Evolutionary conservation across 2,329 filamentous ascomycete species (phyloP), one percentile per base, ranked within the genome.

Genomic region (Thielaviopsis cerberus): DNA sequence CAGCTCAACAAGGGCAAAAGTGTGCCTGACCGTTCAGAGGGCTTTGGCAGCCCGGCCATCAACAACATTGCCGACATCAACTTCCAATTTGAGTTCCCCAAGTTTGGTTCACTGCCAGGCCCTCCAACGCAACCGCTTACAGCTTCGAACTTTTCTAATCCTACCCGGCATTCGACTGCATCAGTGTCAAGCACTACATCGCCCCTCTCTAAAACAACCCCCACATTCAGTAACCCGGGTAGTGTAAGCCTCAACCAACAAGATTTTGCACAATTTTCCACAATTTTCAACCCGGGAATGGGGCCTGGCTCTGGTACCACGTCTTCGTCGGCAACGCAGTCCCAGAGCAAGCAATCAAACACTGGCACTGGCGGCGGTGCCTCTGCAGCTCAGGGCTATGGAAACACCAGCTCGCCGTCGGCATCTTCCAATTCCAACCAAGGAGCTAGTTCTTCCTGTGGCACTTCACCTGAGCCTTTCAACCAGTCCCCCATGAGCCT

Each of bases 71-170:
- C 76, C 65, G 85, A 86, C 62, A 84, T 86, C 68, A 89, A 85
- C 67, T 97, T 97, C 67, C 84, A 91, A 64, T 97, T 98, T 64
- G 91, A 97, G 64, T 97, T 97, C 63, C 91, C 92, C 63, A 90
- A 86, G 67, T 97, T 98, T 66, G 92, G 92, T 53, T 78, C 82
- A 60, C 77, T 94, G 25, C 77, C 79, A 0, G 75, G 77, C 4
- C 72, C 75, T 7, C 64, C 68, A 1, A 41, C 34, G 2, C 34
- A 41, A 17, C 15, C 11, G 13, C 15, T 41, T 17, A 41, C 34
- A 2, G 5, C 34, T 17, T 17, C 34, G n/a, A 41, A 1, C 34
- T 41, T 41, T 41, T 17, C 34, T 17, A 6, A 13, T 17, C 34
- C 34, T 41, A n/a, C 13, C 15, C 34, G 34, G 34, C 34, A 41